Percentiles rank a stretch among this genome's conserved stretches.
Conservation (phyloP, 1,284 basidiomycete species). For the Schizophyllum commune region DNA sequence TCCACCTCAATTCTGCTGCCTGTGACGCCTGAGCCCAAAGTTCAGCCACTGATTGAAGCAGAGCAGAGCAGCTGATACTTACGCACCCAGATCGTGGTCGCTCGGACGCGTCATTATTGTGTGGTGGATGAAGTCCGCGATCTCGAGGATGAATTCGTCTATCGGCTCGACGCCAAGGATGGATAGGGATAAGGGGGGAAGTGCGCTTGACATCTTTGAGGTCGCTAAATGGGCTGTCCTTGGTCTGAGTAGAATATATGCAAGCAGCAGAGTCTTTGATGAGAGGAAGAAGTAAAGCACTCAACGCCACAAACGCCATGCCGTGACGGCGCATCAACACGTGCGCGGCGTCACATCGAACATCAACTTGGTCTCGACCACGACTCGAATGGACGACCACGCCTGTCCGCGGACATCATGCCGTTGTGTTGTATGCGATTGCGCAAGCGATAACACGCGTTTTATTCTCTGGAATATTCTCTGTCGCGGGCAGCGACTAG, state of each 20-base stretch:
- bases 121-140: slow-evolving; percentile 86
- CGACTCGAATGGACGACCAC: too few relatives aligned
- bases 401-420: too few relatives aligned
- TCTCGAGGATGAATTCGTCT: slow-evolving; percentile 88
- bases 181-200: slow-evolving; percentile 76
- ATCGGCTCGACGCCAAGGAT: slow-evolving; percentile 90
- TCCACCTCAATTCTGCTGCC: slow-evolving; percentile 70
- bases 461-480: too few relatives aligned
- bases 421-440: too few relatives aligned
- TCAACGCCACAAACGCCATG: too few relatives aligned
- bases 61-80: background rate
- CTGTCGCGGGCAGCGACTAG: too few relatives aligned
- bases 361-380: background rate
- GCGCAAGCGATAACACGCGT: too few relatives aligned
- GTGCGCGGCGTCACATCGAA: background rate
- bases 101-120: slow-evolving; percentile 51
- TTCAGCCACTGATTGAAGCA: background rate
- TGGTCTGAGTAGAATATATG: too few relatives aligned
- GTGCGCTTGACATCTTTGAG: background rate
- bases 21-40: background rate
- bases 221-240: too few relatives aligned
- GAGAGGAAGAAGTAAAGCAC: too few relatives aligned
- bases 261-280: too few relatives aligned
- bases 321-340: too few relatives aligned
- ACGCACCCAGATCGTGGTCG: slow-evolving; percentile 17